Conservation (phyloP, 495 filamentous ascomycete species). For the Penicillium argentinense region DNA sequence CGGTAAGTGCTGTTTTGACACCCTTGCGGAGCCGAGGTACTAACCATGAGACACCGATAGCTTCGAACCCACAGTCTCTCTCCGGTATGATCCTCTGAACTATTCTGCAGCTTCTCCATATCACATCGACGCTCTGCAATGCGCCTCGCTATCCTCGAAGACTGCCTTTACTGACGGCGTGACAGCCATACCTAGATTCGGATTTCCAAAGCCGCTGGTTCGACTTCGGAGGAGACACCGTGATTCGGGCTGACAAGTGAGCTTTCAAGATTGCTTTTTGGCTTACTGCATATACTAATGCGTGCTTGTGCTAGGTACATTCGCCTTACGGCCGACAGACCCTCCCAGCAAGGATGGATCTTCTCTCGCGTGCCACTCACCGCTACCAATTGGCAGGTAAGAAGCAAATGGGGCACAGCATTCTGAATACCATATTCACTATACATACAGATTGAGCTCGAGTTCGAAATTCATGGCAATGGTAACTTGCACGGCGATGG, state of each 20-base stretch:
- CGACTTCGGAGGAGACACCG: conserved; percentile 96
- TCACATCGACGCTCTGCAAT: no score
- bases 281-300: conserved; percentile 12
- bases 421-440: background rate
- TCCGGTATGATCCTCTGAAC: conserved; percentile 39
- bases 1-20: conserved; percentile 37
- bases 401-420: conserved; percentile 7
- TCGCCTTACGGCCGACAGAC: conserved; percentile 85
- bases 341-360: conserved; percentile 87
- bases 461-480: conserved; percentile 84
- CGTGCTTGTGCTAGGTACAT: conserved; percentile 64
- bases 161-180: conserved; percentile 25
- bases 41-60: conserved; percentile 39
- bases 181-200: conserved; percentile 91
- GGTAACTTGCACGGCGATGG: conserved; percentile 94
- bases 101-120: conserved; percentile 1
- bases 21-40: conserved; percentile 15
- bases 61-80: conserved; percentile 74
- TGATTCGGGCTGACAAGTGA: conserved; percentile 90
- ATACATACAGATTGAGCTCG: conserved; percentile 73
- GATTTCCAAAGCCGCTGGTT: conserved; percentile 99
- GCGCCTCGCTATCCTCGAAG: background rate
- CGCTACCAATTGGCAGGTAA: conserved; percentile 96
- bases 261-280: background rate
- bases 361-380: conserved; percentile 93